A percentile compares a stretch with the other conserved stretches of the same genome.
Evolutionary conservation across 768 basidiomycete genomes (phyloP).

Genomic region (Mycena chlorophos): DNA sequence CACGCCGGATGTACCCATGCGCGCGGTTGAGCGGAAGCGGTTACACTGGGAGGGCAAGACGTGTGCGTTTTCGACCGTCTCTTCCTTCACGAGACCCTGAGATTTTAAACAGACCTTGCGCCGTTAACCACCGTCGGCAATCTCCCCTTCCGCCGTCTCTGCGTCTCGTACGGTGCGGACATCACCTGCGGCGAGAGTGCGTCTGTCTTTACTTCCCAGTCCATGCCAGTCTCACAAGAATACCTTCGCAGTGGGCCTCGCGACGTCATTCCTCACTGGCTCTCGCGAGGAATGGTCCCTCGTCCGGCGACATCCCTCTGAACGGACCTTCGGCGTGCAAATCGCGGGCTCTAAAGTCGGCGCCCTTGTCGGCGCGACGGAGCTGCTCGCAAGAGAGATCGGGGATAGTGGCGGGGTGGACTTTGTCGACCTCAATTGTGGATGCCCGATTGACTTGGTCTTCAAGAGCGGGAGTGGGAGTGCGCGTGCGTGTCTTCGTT

Average conservation of each 20-base stretch:
- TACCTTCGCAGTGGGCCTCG: slow-evolving; percentile 74
- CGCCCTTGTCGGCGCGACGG: slow-evolving; percentile 76
- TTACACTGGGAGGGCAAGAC: slow-evolving; percentile 85
- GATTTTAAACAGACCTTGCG: slow-evolving; percentile 36
- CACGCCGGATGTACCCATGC: slow-evolving; percentile 65
- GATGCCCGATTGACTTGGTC: slow-evolving; percentile 96
- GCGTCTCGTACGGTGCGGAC: slow-evolving; percentile 83
- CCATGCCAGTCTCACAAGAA: neutral
- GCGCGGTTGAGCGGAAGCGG: slow-evolving; percentile 83
- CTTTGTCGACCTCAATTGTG: slow-evolving; percentile 94
- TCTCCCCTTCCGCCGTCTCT: slow-evolving; percentile 90
- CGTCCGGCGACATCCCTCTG: slow-evolving; percentile 84
- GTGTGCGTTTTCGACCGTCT: slow-evolving; percentile 48
- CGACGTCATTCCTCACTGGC: slow-evolving; percentile 82
- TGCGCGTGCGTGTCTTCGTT: slow-evolving; percentile 59
- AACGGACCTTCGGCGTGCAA: slow-evolving; percentile 87
- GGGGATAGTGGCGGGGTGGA: slow-evolving; percentile 56
- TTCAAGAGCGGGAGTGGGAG: slow-evolving; percentile 90
- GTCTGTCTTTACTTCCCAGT: slow-evolving; percentile 17
- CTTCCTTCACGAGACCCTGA: neutral
- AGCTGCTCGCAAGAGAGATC: slow-evolving; percentile 73
- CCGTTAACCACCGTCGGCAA: slow-evolving; percentile 97
- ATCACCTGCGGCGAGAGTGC: slow-evolving; percentile 94
- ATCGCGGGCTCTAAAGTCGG: slow-evolving; percentile 86
- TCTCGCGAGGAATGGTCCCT: slow-evolving; percentile 96